These are phyloP conservation scores for Saprolegnia diclina DNA, from an alignment of 352 stramenopile genomes.

Conservation along the genomic window DNA sequence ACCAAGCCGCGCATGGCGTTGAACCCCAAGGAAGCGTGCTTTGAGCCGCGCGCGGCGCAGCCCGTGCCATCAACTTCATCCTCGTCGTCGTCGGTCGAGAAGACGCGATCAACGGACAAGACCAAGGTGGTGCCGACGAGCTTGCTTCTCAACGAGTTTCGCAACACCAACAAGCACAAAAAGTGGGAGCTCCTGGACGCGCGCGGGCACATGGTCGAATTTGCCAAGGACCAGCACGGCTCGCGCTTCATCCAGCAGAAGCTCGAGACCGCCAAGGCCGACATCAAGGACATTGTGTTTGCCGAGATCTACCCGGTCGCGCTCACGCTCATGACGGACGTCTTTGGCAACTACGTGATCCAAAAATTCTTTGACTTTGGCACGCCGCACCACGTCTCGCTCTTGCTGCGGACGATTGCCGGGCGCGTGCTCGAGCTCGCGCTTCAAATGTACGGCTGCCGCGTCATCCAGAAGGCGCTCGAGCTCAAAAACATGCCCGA, in stretches of 20 bases:
- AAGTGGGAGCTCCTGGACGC: slow-evolving; percentile 79
- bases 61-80: no score
- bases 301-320: slow-evolving; percentile 77
- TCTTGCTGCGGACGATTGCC: slow-evolving; percentile 82
- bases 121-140: slow-evolving; percentile 60
- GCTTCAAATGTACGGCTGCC: slow-evolving; percentile 95
- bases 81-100: no score
- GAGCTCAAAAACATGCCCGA: slow-evolving; percentile 67
- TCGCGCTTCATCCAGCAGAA: slow-evolving; percentile 87
- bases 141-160: slow-evolving; percentile 76
- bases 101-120: slow-evolving; percentile 37
- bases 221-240: slow-evolving; percentile 80
- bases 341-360: slow-evolving; percentile 99
- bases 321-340: slow-evolving; percentile 84
- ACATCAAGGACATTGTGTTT: slow-evolving; percentile 65
- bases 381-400: slow-evolving; percentile 76
- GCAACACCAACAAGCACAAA: slow-evolving; percentile 54
- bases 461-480: slow-evolving; percentile 94
- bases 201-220: slow-evolving; percentile 78
- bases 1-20: no score
- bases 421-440: slow-evolving; percentile 93
- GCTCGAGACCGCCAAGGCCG: slow-evolving; percentile 76
- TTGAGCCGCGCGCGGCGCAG: no score
- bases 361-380: slow-evolving; percentile 97
- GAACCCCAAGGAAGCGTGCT: no score